Percentiles rank a stretch among this genome's conserved stretches.
phyloP scores from a whole-genome alignment of 129 eudicot genomes.

The Daucus carota region DH1_v3.0 NC_030387.2:41066001-41066500 shows the following conservation, averaged over 20 bases:
- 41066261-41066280: neutral
- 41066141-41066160: neutral
- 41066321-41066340: neutral
- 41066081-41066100: too few relatives aligned
- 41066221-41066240: neutral
- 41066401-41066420: neutral
- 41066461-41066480: neutral
- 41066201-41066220: neutral
- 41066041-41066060: too few relatives aligned
- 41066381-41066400: neutral
- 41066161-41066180: neutral
- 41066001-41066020: too few relatives aligned
- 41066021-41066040: too few relatives aligned
- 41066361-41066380: neutral
- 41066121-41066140: too few relatives aligned
- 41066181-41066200: constrained; percentile 9
- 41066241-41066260: neutral
- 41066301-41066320: neutral
- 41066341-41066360: neutral
- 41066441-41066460: neutral
- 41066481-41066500: neutral
- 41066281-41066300: neutral
- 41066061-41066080: too few relatives aligned
- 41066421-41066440: neutral
- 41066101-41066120: too few relatives aligned